phyloP scores from a whole-genome alignment of 441 rosid genomes.

The Pelargonium fulgidum region DNA sequence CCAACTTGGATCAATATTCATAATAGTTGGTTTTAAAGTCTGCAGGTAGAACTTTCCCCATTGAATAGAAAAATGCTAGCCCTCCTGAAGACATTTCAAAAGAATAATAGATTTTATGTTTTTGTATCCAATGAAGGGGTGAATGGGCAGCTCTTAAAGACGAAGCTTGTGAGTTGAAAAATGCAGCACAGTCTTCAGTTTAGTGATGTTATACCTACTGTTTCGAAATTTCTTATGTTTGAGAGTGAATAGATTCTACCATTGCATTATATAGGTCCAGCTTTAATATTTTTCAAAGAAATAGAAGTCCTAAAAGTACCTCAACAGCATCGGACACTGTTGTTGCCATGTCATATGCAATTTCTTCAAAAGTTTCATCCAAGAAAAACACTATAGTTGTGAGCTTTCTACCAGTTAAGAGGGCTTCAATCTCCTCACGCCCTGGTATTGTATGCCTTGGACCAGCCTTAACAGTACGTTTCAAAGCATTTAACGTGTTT shows the following conservation, averaged over 20 bases:
- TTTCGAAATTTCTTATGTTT: not conserved
- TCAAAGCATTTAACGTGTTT: conserved; percentile 77
- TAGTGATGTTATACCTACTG: not conserved
- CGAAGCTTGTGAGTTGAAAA: too few relatives aligned
- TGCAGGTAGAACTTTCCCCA: too few relatives aligned
- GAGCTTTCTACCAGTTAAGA: conserved; percentile 73
- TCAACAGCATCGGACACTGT: conserved; percentile 94
- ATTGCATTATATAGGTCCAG: too few relatives aligned
- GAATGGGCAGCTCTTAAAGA: too few relatives aligned
- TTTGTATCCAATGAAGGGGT: too few relatives aligned
- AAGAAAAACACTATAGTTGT: conserved; percentile 91
- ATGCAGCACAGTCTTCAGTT: not conserved
- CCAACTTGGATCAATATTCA: too few relatives aligned
- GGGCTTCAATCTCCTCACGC: conserved; percentile 94
- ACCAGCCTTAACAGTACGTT: conserved; percentile 93
- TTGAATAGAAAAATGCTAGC: too few relatives aligned
- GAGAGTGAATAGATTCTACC: not conserved
- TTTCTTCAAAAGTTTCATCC: conserved; percentile 98
- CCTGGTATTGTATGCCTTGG: conserved; percentile 84
- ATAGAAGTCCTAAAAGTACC: conserved; percentile 38
- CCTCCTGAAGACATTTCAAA: too few relatives aligned
- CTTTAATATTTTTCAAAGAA: too few relatives aligned
- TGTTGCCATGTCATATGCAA: conserved; percentile 89
- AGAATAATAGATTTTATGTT: too few relatives aligned
- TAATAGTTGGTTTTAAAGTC: too few relatives aligned